Evolutionary conservation across 495 filamentous ascomycete species (phyloP), one percentile per base, ranked within the genome.

Genomic region (Daldinia bambusicola): DNA sequence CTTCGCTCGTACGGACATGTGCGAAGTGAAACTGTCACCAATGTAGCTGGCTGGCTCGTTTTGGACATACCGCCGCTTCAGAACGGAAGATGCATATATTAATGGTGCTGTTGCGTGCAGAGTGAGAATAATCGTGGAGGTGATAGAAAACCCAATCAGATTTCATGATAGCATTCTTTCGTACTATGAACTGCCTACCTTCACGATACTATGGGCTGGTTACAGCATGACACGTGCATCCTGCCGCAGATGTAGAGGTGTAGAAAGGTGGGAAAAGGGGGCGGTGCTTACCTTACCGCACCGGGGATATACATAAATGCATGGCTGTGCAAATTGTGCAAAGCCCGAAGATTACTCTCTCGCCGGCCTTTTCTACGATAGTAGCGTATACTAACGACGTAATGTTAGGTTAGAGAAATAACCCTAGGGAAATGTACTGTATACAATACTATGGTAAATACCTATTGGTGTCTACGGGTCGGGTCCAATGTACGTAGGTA

Each of bases 51-150:
- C 32, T 20, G 30, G 30, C 62, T 57, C 57, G 13, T 74, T 74
- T 67, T 40, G 62, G 58, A 56, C 63, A 74, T 70, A 70, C 57
- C 62, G 67, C 67, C 62, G 67, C 59, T 74, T 65, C 38, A n/a
- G 51, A 61, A 50, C 36, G 58, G 26, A 61, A 70, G 63, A 63
- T 64, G 55, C 71, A 59, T 67, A 70, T 61, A 69, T 69, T 69
- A 61, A 48, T 56, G 41, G 56, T 55, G 61, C 43, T 58, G 57
- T 61, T 65, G 34, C 58, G 57, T 66, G 66, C 66, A 73, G 70
- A 69, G 61, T 66, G 40, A 66, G 70, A 69, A 65, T 63, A 38
- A 50, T 37, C 51, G 50, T 53, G 7, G 34, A 68, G 45, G 55
- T 59, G 65, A 60, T 10, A 16, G 56, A 43, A 10, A 59, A 52